Evolutionary conservation across 2,329 filamentous ascomycete species (phyloP), one percentile per base, ranked within the genome.

Genomic region (Hymenotorrendiella dingleyae): DNA sequence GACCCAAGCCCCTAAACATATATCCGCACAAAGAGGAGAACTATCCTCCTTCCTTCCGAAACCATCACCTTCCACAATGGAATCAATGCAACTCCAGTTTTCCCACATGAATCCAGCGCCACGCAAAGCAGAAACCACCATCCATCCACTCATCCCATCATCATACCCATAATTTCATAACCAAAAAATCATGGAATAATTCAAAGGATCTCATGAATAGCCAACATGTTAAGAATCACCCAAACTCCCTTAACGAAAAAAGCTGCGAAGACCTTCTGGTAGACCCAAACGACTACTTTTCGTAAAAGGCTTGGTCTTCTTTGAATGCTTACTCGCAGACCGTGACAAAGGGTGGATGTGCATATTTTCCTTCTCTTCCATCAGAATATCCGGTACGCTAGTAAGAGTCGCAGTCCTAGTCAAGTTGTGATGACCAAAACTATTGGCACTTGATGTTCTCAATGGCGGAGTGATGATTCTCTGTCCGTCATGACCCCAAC

Each of bases 361-460:
- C 1, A 42, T 33, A 38, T 54, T 59, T 36, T 60, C 54, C 36
- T 56, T 54, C 6, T 56, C 54, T 33, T 55, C 54, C 12, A 42
- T 36, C 7, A 36, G 16, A 10, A 42, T 20, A 40, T 53, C 51
- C 2, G 43, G 42, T 11, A 53, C 34, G 7, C 43, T 47, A 8
- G 49, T 24, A 7, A 50, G 35, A 14, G 47, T 30, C 6, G 43
- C 35, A 8, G 35, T 32, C 22, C 38, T 27, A n/a, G 14, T 33
- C 11, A 32, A n/a, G 28, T 42, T 52, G 19, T 32, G 45, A 22
- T 51, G 47, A 20, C 39, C 45, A 6, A 54, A 36, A 36, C 54
- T 56, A 33, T 59, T 58, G 6, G 52, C 53, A 42, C 54, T 59
- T 1, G 53, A 54, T 4, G 53, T 58, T 34, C 56, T 43, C n/a